A percentile compares a stretch with the other conserved stretches of the same genome.
phyloP scores from a whole-genome alignment of 176 grass and related monocot genomes.

The Carex scoparia region DNA sequence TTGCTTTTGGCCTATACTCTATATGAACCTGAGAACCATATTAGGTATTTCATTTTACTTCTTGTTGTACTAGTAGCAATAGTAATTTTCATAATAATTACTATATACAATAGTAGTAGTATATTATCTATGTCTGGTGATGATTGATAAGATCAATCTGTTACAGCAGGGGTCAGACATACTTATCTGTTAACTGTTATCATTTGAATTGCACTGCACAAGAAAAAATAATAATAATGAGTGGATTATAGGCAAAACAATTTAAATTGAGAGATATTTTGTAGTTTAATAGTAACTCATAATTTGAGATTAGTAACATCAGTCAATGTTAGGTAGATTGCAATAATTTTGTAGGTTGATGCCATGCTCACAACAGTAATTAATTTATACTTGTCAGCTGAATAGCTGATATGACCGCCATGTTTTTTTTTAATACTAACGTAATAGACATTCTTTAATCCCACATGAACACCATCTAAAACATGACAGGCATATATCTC shows the following conservation, averaged over 20 bases:
- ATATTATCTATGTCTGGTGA: background rate
- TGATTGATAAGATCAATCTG: background rate
- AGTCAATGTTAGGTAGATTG: background rate
- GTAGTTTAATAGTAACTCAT: background rate
- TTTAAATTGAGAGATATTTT: background rate
- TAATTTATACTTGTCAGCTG: background rate
- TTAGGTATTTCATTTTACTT: background rate
- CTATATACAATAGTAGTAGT: background rate
- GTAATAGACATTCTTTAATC: constrained; percentile 4
- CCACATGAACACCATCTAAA: background rate
- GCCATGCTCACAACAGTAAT: background rate
- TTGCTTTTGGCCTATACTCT: background rate
- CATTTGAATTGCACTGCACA: background rate
- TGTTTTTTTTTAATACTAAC: background rate
- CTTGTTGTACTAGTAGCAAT: background rate
- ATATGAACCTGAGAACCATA: background rate
- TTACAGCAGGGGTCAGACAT: background rate
- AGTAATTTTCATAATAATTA: background rate
- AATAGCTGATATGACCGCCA: background rate
- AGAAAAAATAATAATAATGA: background rate
- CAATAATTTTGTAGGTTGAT: constrained; percentile 6
- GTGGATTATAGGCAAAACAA: background rate
- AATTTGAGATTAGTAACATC: background rate
- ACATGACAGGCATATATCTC: background rate
- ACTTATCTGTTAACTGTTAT: background rate